These are phyloP conservation scores for Eimeria acervulina DNA, from an alignment of 169 alveolate species.

Conservation along the genomic window DNA sequence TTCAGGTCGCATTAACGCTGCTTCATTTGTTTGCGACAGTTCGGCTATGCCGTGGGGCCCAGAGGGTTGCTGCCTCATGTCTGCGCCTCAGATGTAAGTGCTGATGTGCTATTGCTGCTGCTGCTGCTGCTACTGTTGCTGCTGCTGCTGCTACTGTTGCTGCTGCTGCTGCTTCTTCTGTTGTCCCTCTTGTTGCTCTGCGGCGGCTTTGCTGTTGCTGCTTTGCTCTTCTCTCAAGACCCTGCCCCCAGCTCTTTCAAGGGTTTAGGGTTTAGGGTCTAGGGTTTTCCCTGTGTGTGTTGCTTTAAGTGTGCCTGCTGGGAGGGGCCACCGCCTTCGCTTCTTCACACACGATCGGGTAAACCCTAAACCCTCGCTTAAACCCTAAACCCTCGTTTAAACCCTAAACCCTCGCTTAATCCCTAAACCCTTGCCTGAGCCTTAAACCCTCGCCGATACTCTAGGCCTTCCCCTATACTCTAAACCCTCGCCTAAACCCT, in stretches of 20 bases:
- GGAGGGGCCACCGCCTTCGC: slow-evolving; percentile 21
- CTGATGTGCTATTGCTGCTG: not conserved
- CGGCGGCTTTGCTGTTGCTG: not conserved
- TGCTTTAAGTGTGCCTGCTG: slow-evolving; percentile 21
- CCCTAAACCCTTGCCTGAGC: too few species aligned
- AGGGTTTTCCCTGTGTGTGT: not conserved
- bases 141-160: not conserved
- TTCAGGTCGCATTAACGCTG: not conserved
- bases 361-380: not conserved
- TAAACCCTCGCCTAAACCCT: too few species aligned
- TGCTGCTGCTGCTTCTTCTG: not conserved
- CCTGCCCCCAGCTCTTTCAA: not conserved
- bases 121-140: not conserved
- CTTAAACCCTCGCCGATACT: too few species aligned
- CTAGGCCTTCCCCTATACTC: too few species aligned
- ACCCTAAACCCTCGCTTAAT: too few species aligned
- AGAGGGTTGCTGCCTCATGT: not conserved
- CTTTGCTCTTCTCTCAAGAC: too few species aligned
- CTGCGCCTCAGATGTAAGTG: not conserved
- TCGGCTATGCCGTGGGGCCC: not conserved
- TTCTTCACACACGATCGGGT: slow-evolving; percentile 9
- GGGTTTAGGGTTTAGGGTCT: not conserved
- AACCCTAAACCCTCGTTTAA: too few species aligned
- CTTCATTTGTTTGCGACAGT: not conserved
- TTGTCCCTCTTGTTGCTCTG: not conserved